Evolutionary conservation across 1,284 basidiomycete genomes (phyloP).

Genomic region (Tilletia caries): DNA sequence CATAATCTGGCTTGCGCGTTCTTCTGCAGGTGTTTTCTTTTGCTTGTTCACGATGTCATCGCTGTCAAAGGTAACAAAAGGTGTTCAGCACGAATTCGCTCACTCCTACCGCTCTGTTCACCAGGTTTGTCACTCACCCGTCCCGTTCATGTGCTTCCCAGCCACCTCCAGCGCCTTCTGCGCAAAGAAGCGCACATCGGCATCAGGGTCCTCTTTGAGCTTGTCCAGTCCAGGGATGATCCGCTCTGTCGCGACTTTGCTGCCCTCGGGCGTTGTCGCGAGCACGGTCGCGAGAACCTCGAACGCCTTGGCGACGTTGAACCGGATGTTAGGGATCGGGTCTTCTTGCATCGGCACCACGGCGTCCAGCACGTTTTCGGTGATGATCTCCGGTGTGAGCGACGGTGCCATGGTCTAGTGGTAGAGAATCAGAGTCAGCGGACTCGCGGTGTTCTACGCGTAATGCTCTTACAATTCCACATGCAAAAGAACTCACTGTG

Average conservation of each 20-base stretch:
- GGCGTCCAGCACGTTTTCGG: constrained; percentile 78
- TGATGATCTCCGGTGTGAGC: constrained; percentile 80
- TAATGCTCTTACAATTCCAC: no score
- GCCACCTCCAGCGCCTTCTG: constrained; percentile 54
- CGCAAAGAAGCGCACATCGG: constrained; percentile 80
- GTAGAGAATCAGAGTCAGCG: constrained; percentile 17
- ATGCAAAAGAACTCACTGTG: constrained; percentile 64
- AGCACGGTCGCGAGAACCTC: constrained; percentile 71
- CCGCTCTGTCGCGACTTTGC: constrained; percentile 68
- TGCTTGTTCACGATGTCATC: constrained; percentile 2
- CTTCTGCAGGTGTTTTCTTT: no score
- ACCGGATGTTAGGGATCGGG: constrained; percentile 97
- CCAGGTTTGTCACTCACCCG: neutral
- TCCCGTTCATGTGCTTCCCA: constrained; percentile 12
- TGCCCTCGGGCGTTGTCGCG: constrained; percentile 67
- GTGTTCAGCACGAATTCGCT: neutral
- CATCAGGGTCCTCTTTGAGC: constrained; percentile 84
- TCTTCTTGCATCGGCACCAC: constrained; percentile 81
- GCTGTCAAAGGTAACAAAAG: neutral
- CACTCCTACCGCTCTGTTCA: no score
- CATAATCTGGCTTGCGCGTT: no score
- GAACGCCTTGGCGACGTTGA: constrained; percentile 89
- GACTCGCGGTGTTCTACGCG: neutral
- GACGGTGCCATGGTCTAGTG: constrained; percentile 85
- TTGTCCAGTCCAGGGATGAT: constrained; percentile 80